Base-by-base conservation (phyloP, 2,329 filamentous ascomycete species). In the Pyrenochaeta sp. region DNA sequence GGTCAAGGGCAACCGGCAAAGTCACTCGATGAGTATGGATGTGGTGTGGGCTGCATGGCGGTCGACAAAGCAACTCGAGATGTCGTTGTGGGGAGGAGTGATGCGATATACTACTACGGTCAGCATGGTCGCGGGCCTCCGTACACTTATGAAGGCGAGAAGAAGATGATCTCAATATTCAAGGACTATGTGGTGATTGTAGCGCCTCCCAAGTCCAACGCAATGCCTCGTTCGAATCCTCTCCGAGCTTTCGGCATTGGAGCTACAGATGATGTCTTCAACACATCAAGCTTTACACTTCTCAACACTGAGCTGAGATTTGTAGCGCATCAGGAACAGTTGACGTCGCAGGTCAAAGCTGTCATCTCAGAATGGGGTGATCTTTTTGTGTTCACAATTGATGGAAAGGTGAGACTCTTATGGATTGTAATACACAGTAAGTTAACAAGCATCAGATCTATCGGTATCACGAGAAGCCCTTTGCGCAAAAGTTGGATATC, bases 71-170 rank as follows among this genome's bases (percentile, higher is more conserved):
- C 85, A 57, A 90, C 87, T 0, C 91, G 90, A 4, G 91, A 97
- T 61, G 88, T 99, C 17, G 85, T 99, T 2, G 89, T 99, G n/a
- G 95, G 90, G 1, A 83, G 95, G 56, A 92, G 97, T 64, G 96
- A 99, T 83, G 95, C 94, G 7, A 90, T 99, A 48, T 98, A 98
- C 77, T 93, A 91, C 54, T 99, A 98, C 76, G 90, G 89, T 0
- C 79, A 90, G 0, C 90, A 95, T 53, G 94, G 94, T 0, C 86
- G 93, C 54, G 92, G 92, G 0, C 89, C 92, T 1, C 94, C 92
- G 35, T 93, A 91, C 75, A 92, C 92, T 0, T 98, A 96, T 71
- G 94, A 99, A 72, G 90, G 91, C 4, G 87, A 90, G 6, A 99
- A 99, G 78, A 93, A 88, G 64, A 82, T 91, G 49, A 86, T 97